Evolutionary conservation across 176 grass and related monocot genomes (phyloP), one percentile per base, ranked within the genome.

Genomic region (Eleusine indica): DNA sequence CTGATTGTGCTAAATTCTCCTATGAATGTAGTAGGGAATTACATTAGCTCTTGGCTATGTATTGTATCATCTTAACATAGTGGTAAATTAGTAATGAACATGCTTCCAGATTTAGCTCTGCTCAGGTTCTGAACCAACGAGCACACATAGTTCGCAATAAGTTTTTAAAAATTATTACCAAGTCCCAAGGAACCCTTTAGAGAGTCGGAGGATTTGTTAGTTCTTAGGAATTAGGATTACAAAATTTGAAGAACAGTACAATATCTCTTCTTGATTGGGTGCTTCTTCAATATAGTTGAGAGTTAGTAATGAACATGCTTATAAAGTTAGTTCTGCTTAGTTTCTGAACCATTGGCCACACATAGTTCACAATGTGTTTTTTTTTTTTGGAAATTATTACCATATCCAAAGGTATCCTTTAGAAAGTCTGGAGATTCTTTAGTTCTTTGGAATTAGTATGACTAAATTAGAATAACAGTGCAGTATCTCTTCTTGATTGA

Each of bases 351-450:
- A 62, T 75, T 42, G 53, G 2, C 4, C 4, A 66, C 44, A 14
- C 48, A 57, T 29, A 67, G 15, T 29, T 84, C 39, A 68, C 29
- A 73, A 15, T 57, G 21, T 68, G 32, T 32, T 15, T 66, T 61
- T 22, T 32, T 15, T 66, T 61, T 22, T 63, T 38, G 21, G 66
- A 14, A 49, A 74, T 46, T 72, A 14, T 69, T 38, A 46, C 29
- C 44, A 72, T n/a, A 16, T 56, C 64, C n/a, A 88, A 88, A 57
- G 4, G 2, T 64, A 80, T 66, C 43, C 28, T 72, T 73, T 60
- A 54, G 58, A 46, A 3, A 41, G 42, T 71, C n/a, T 8, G 35
- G 41, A 62, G 44, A 42, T 48, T 48, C 3, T 4, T 51, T 61
- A 61, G 30, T 62, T 74, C 39, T 57, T 82, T 17, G 53, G 61